These are phyloP conservation scores for Melastoma candidum DNA, from an alignment of 441 rosid genomes.

Conservation along the genomic window DNA sequence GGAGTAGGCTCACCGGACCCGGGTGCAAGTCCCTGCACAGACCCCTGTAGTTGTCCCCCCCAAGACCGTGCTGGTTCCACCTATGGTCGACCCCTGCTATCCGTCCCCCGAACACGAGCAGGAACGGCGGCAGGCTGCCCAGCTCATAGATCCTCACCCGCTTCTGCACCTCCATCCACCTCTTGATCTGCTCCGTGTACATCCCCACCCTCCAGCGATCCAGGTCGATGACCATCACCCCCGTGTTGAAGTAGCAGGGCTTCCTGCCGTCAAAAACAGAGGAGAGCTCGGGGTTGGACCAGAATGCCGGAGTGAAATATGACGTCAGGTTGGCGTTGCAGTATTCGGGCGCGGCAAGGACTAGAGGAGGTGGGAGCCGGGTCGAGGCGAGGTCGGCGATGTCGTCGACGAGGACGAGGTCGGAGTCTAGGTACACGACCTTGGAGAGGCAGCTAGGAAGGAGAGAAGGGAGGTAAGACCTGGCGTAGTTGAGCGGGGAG, in stretches of 20 bases:
- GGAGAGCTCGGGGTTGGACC: slow-evolving; percentile 6
- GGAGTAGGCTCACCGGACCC: slow-evolving; percentile 11
- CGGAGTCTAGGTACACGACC: slow-evolving; percentile 13
- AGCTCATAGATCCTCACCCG: slow-evolving; percentile 7
- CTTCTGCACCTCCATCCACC: slow-evolving; percentile 11
- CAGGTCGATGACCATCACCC: slow-evolving; percentile 10
- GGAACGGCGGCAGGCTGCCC: slow-evolving; percentile 6
- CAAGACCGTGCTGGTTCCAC: slow-evolving; percentile 9
- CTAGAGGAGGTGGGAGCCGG: not conserved
- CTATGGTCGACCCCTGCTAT: slow-evolving; percentile 8
- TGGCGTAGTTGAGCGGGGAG: slow-evolving; percentile 9
- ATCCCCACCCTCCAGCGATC: slow-evolving; percentile 4
- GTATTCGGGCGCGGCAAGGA: slow-evolving; percentile 11
- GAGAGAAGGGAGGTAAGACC: slow-evolving; percentile 7
- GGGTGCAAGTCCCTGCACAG: slow-evolving; percentile 8
- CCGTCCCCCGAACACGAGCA: slow-evolving; percentile 8
- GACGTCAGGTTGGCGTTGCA: slow-evolving; percentile 11
- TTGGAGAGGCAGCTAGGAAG: slow-evolving; percentile 5
- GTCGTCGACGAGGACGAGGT: slow-evolving; percentile 8
- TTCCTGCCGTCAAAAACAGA: slow-evolving; percentile 4
- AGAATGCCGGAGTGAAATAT: slow-evolving; percentile 8
- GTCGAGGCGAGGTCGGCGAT: slow-evolving; percentile 4
- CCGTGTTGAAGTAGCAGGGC: slow-evolving; percentile 19
- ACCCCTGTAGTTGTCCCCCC: slow-evolving; percentile 16
- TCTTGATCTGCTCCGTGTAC: slow-evolving; percentile 6